phyloP scores from a whole-genome alignment of 2,329 filamentous ascomycete species.

The Elsinoe necatrix region DNA sequence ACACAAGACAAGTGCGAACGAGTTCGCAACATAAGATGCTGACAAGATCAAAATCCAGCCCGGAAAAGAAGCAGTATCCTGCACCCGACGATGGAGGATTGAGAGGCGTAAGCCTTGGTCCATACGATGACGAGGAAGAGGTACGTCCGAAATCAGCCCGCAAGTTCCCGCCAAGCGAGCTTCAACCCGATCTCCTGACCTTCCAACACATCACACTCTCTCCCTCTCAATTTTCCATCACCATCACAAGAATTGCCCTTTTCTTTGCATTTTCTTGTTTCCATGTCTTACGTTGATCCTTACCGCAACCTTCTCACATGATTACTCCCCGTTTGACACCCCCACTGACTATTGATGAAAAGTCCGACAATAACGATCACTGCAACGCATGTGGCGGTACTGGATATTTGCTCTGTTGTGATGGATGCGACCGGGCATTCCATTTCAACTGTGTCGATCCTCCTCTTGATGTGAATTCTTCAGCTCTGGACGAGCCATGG shows the following conservation, averaged over 20 bases:
- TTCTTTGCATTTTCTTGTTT: slow-evolving; percentile 14
- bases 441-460: slow-evolving; percentile 86
- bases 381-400: slow-evolving; percentile 79
- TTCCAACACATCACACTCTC: slow-evolving; percentile 34
- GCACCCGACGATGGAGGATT: slow-evolving; percentile 61
- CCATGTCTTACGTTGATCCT: slow-evolving; percentile 10
- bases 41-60: slow-evolving; percentile 41
- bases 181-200: slow-evolving; percentile 27
- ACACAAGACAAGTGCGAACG: background rate
- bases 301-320: slow-evolving; percentile 4
- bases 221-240: slow-evolving; percentile 19
- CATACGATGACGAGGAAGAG: slow-evolving; percentile 50
- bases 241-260: slow-evolving; percentile 2
- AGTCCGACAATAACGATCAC: slow-evolving; percentile 70
- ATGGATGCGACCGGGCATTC: slow-evolving; percentile 82
- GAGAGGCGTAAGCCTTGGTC: slow-evolving; percentile 54
- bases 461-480: slow-evolving; percentile 49
- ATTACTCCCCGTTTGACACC: slow-evolving; percentile 20
- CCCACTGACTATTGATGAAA: slow-evolving; percentile 35
- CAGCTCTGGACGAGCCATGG: slow-evolving; percentile 58
- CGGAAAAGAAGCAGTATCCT: slow-evolving; percentile 62
- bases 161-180: slow-evolving; percentile 19
- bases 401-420: slow-evolving; percentile 84
- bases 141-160: slow-evolving; percentile 42
- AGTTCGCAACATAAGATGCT: slow-evolving; percentile 11